Evolutionary conservation across 345 rosid species (phyloP).

Genomic region (Murraya paniculata): DNA sequence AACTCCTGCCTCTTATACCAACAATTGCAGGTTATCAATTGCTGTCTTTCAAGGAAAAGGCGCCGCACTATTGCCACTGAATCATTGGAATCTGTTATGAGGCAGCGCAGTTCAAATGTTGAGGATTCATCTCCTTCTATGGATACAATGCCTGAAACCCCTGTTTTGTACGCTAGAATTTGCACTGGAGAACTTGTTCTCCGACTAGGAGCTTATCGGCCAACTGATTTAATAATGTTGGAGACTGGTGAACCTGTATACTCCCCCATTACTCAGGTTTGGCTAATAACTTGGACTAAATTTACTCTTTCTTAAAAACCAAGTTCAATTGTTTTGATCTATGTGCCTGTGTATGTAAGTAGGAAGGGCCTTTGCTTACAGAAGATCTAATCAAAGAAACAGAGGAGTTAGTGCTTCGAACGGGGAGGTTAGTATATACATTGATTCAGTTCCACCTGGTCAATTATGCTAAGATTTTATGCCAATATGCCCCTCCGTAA

Average conservation of each 20-base stretch:
- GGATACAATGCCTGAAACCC: constrained; percentile 25
- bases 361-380: constrained; percentile 95
- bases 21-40: constrained; percentile 85
- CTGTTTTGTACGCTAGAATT: constrained; percentile 57
- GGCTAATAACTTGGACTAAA: constrained; percentile 23
- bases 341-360: constrained; percentile 20
- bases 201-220: constrained; percentile 62
- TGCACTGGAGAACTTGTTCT: constrained; percentile 69
- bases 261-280: constrained; percentile 83
- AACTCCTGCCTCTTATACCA: constrained; percentile 82
- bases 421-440: constrained; percentile 71
- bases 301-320: constrained; percentile 3
- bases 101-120: constrained; percentile 41
- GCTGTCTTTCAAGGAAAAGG: constrained; percentile 82
- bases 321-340: constrained; percentile 14
- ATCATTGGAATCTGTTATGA: constrained; percentile 67
- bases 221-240: constrained; percentile 67
- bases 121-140: constrained; percentile 38
- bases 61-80: constrained; percentile 52
- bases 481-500: neutral
- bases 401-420: constrained; percentile 92
- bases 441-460: neutral
- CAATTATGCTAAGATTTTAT: neutral
- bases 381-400: constrained; percentile 96
- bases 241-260: constrained; percentile 92